A percentile compares a stretch with the other conserved stretches of the same genome.
These are phyloP conservation scores for Colletotrichum cuscutae DNA, from an alignment of 2,329 filamentous ascomycete genomes.

Conservation along the genomic window DNA sequence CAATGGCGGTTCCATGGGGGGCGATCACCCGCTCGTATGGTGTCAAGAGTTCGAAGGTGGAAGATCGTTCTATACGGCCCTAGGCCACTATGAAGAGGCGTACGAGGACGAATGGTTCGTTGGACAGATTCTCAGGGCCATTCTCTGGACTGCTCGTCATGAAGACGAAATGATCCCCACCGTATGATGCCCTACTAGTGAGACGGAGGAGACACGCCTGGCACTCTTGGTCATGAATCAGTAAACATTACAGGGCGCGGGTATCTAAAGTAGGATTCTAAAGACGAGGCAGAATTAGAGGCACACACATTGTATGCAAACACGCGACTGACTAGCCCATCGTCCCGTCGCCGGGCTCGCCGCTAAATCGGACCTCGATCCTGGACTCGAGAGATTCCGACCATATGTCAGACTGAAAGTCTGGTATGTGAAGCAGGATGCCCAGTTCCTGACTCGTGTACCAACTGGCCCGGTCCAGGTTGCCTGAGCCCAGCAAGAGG, in stretches of 20 bases:
- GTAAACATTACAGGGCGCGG: not conserved
- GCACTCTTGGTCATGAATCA: not conserved
- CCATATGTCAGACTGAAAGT: conserved; percentile 50
- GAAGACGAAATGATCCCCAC: not conserved
- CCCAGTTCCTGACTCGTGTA: conserved; percentile 88
- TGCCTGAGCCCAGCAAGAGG: conserved; percentile 80
- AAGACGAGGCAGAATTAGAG: not conserved
- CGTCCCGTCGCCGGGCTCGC: not conserved
- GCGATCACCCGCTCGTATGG: conserved; percentile 53
- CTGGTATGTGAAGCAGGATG: conserved; percentile 64
- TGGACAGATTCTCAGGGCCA: conserved; percentile 22
- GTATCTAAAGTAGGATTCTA: not conserved
- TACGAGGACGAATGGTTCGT: conserved; percentile 45
- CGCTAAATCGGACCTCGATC: conserved; percentile 41
- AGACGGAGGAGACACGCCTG: not conserved
- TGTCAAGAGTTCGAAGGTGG: conserved; percentile 50
- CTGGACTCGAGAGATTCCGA: conserved; percentile 49
- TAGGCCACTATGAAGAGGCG: conserved; percentile 54
- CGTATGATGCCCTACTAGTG: not conserved
- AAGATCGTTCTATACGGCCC: conserved; percentile 52
- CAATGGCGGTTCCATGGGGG: conserved; percentile 47
- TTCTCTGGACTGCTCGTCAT: conserved; percentile 29
- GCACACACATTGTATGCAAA: not conserved
- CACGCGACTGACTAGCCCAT: conserved; percentile 22
- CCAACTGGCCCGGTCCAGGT: conserved; percentile 88